Evolutionary conservation across 306 rosid genomes (phyloP).

Genomic region (Acacia crassicarpa): DNA sequence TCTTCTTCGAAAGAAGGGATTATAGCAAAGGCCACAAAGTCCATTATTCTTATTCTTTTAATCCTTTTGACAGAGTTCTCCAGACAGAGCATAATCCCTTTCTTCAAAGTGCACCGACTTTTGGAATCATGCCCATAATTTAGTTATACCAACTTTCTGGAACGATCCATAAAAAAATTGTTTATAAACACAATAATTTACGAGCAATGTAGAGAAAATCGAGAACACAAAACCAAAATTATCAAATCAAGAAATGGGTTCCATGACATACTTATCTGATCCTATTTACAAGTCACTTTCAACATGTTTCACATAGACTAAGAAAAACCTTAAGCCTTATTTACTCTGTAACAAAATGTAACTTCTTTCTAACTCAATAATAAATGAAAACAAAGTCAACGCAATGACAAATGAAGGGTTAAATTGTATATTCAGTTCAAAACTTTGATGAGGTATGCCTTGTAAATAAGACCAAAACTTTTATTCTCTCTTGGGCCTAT

Average conservation of each 20-base stretch:
- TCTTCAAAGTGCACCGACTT: conserved; percentile 38
- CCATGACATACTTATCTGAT: not conserved
- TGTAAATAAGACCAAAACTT: too few relatives aligned
- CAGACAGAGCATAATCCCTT: conserved; percentile 38
- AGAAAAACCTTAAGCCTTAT: too few relatives aligned
- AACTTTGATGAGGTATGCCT: too few relatives aligned
- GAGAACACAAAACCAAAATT: conserved; percentile 16
- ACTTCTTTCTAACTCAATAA: too few relatives aligned
- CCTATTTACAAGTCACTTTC: too few relatives aligned
- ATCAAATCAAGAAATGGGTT: conserved; percentile 26
- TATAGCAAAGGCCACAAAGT: conserved; percentile 17
- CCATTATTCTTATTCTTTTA: conserved; percentile 17
- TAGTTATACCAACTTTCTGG: conserved; percentile 23
- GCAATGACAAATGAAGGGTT: too few relatives aligned
- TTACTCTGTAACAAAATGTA: too few relatives aligned
- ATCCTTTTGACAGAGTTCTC: conserved; percentile 33
- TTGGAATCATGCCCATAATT: conserved; percentile 32
- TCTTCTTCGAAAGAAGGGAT: conserved; percentile 3
- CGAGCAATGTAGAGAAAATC: conserved; percentile 27
- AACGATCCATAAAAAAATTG: conserved; percentile 12
- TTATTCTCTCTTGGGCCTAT: accelerated
- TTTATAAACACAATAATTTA: not conserved
- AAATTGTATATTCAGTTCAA: too few relatives aligned
- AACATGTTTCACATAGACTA: too few relatives aligned
- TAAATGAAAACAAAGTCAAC: too few relatives aligned